These are phyloP conservation scores for Suillus variegatus DNA, from an alignment of 768 basidiomycete species.

Conservation along the genomic window DNA sequence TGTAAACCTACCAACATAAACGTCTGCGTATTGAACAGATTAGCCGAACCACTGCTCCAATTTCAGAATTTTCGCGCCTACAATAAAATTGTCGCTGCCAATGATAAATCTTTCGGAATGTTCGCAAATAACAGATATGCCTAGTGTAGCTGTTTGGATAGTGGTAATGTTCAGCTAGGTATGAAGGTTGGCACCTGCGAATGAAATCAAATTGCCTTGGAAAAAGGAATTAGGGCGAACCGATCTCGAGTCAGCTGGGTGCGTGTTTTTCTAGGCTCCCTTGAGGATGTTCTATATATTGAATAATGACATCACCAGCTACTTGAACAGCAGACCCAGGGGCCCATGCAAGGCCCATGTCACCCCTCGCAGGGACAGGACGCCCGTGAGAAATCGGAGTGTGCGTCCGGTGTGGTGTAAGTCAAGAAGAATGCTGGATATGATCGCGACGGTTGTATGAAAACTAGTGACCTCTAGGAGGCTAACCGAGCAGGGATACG, in stretches of 20 bases:
- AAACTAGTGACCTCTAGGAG: background rate
- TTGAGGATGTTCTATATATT: background rate
- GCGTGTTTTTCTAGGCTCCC: conserved; percentile 1
- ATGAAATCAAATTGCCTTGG: background rate
- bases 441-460: background rate
- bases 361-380: background rate
- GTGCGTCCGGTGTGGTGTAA: background rate
- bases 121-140: background rate
- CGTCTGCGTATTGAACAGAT: background rate
- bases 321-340: background rate
- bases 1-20: background rate
- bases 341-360: background rate
- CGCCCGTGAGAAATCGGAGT: background rate
- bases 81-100: background rate
- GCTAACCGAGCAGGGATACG: background rate
- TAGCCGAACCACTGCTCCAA: background rate
- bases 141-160: background rate
- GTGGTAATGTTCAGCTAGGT: background rate
- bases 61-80: background rate
- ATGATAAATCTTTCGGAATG: background rate
- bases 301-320: background rate
- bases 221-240: background rate
- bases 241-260: background rate
- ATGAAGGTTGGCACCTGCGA: background rate
- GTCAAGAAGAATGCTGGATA: background rate